Conservation (phyloP, 192 early-diverging fungal species). For the Coemansia sp. region DNA sequence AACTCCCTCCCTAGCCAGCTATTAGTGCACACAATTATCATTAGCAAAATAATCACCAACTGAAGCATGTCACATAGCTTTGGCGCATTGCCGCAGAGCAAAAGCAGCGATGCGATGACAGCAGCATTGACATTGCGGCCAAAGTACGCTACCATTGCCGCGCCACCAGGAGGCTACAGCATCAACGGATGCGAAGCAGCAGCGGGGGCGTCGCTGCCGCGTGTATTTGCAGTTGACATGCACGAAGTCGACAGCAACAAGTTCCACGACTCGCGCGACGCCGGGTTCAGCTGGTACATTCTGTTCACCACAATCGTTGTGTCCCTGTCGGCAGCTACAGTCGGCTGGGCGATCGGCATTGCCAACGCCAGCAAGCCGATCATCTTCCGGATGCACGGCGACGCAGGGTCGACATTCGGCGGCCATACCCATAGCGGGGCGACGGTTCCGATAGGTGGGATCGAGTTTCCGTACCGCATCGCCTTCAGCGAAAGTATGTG, state of each 20-base stretch:
- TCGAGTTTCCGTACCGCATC: conserved; percentile 33
- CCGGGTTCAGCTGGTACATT: conserved; percentile 48
- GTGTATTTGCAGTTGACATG: conserved; percentile 45
- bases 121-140: not conserved
- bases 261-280: conserved; percentile 49
- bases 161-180: not conserved
- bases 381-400: conserved; percentile 31
- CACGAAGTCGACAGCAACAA: conserved; percentile 44
- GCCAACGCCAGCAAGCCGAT: conserved; percentile 39
- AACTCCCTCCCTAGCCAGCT: too few species aligned
- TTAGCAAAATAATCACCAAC: not conserved
- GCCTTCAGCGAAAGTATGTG: conserved; percentile 42
- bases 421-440: not conserved
- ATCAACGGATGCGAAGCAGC: not conserved
- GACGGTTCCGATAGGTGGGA: not conserved
- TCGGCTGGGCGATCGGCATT: conserved; percentile 43
- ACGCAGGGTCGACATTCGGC: not conserved
- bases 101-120: not conserved
- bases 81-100: not conserved
- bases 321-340: conserved; percentile 40
- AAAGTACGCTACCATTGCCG: conserved; percentile 1
- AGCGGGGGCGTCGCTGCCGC: conserved; percentile 11
- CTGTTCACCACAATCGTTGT: conserved; percentile 34
- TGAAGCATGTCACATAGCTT: conserved; percentile 6
- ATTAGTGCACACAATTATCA: too few species aligned